phyloP scores from a whole-genome alignment of 331 rosid species.

The Spiraea crenata region DNA sequence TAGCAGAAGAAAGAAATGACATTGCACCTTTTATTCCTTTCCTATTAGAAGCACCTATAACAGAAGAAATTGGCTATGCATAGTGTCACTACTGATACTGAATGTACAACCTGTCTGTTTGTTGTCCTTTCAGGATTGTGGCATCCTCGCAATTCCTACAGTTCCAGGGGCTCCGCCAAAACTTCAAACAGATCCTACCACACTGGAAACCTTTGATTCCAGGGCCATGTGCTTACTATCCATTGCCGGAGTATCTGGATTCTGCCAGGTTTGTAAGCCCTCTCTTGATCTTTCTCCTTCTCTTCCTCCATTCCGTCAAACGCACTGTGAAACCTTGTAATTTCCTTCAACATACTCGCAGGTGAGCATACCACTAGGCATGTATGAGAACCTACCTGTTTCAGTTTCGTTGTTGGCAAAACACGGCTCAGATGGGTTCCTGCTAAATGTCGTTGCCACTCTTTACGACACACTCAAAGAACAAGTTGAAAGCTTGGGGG shows the following conservation, averaged over 20 bases:
- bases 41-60: not conserved
- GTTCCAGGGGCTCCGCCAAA: slow-evolving; percentile 87
- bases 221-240: slow-evolving; percentile 77
- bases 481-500: slow-evolving; percentile 19
- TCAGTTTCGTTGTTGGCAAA: slow-evolving; percentile 76
- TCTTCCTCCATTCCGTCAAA: not conserved
- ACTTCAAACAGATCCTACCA: slow-evolving; percentile 41
- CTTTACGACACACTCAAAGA: slow-evolving; percentile 49
- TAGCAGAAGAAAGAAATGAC: not conserved
- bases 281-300: not conserved
- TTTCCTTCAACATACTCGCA: slow-evolving; percentile 27
- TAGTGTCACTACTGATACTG: not conserved
- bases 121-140: slow-evolving; percentile 52
- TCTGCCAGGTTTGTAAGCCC: slow-evolving; percentile 63
- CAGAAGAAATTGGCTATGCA: not conserved
- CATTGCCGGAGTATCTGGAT: slow-evolving; percentile 84
- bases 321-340: not conserved
- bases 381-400: slow-evolving; percentile 58
- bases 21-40: slow-evolving; percentile 5
- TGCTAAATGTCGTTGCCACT: slow-evolving; percentile 65
- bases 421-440: slow-evolving; percentile 75
- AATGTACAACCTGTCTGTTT: not conserved
- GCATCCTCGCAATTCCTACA: slow-evolving; percentile 81
- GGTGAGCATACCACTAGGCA: slow-evolving; percentile 81
- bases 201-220: slow-evolving; percentile 51